phyloP scores from a whole-genome alignment of 208 protist species.

The Endotrypanum monterogeii region DNA sequence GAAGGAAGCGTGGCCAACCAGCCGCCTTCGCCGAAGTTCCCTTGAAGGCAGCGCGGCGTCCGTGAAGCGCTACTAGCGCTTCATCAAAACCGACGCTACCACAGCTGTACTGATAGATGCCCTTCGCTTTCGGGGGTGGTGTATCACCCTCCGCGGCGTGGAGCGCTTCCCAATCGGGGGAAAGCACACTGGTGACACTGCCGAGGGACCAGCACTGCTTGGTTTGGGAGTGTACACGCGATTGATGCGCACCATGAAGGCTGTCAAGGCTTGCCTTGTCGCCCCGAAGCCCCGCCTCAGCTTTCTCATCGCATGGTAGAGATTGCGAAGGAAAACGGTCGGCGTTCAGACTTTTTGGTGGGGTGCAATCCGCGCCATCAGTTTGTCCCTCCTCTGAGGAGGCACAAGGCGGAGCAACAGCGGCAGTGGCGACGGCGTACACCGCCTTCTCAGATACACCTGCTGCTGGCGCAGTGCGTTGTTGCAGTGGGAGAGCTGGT shows the following conservation, averaged over 20 bases:
- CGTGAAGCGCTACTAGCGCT: not conserved
- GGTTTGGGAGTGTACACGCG: not conserved
- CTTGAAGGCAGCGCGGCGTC: not conserved
- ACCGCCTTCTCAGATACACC: not conserved
- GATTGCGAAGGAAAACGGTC: not conserved
- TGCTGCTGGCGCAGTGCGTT: not conserved
- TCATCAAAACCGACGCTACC: constrained; percentile 4
- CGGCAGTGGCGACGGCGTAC: not conserved
- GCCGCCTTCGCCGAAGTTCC: not conserved
- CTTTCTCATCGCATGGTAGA: not conserved
- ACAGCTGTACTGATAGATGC: constrained; percentile 5
- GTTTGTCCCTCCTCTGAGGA: not conserved
- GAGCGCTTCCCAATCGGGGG: constrained; percentile 12
- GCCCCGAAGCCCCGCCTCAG: not conserved
- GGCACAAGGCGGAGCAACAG: not conserved
- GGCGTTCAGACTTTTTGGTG: not conserved
- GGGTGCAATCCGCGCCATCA: not conserved
- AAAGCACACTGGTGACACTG: not conserved
- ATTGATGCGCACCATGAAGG: not conserved
- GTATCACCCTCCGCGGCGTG: not conserved
- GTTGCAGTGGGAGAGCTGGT: not conserved
- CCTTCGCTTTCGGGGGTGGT: not conserved
- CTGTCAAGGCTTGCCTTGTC: not conserved
- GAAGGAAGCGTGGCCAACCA: not conserved
- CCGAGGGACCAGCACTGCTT: not conserved